A percentile compares a stretch with the other conserved stretches of the same genome.
Conservation (phyloP, 192 early-diverging fungal species). For the Umbelopsis vinacea region DNA sequence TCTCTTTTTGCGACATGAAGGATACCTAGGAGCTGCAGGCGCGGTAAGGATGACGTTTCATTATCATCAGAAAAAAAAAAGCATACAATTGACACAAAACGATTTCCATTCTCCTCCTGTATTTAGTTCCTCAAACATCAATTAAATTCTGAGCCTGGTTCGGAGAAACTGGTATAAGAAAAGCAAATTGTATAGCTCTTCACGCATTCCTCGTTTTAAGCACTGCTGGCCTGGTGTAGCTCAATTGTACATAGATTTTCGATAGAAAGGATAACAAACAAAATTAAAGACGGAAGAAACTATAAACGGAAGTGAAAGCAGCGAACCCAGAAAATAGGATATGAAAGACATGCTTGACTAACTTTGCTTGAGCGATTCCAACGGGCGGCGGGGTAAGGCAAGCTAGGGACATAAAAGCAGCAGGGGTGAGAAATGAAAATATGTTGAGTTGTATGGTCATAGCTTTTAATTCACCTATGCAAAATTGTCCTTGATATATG, state of each 20-base stretch:
- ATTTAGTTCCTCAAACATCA: conserved; percentile 19
- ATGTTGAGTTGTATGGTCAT: too few species aligned
- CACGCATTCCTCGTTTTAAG: background rate
- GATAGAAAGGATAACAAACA: background rate
- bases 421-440: background rate
- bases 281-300: background rate
- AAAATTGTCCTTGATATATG: too few species aligned
- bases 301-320: background rate
- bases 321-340: background rate
- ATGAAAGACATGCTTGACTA: background rate
- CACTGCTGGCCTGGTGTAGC: background rate
- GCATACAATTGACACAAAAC: background rate
- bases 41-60: conserved; percentile 51
- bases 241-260: background rate
- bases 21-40: conserved; percentile 93
- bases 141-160: background rate
- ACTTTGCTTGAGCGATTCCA: background rate
- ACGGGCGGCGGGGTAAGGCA: conserved; percentile 6
- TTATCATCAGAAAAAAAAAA: background rate
- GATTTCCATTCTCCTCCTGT: background rate
- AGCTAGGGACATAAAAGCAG: background rate
- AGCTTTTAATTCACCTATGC: too few species aligned
- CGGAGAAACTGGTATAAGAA: background rate
- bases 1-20: conserved; percentile 95
- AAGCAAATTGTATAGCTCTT: background rate